Evolutionary conservation across 2,329 filamentous ascomycete species (phyloP).

Genomic region (Exophiala calicioides): DNA sequence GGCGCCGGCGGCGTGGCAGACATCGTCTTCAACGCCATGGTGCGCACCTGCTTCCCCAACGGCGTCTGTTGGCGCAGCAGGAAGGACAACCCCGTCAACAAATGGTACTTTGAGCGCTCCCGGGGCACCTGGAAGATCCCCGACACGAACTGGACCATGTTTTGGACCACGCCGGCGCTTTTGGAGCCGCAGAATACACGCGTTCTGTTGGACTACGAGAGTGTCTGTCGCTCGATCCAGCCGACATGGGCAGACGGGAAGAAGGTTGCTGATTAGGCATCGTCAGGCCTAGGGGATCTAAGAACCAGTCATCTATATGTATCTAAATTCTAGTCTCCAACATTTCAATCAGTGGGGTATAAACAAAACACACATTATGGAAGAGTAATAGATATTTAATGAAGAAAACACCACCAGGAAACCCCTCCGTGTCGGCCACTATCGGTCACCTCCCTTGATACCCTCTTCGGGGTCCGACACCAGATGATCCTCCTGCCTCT

Average conservation of each 20-base stretch:
- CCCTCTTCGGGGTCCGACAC: too few species aligned
- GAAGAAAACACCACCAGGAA: too few species aligned
- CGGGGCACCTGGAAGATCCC: slow-evolving; percentile 78
- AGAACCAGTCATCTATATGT: too few species aligned
- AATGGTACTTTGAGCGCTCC: slow-evolving; percentile 97
- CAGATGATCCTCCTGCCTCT: background rate
- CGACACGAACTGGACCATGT: slow-evolving; percentile 93
- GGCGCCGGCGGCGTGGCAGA: slow-evolving; percentile 92
- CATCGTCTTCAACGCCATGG: slow-evolving; percentile 95
- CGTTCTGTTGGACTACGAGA: slow-evolving; percentile 68
- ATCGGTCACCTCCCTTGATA: too few species aligned
- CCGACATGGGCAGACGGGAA: slow-evolving; percentile 51
- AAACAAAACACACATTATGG: too few species aligned
- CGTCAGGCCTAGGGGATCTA: too few species aligned
- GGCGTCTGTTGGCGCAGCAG: slow-evolving; percentile 93
- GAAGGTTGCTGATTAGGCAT: slow-evolving; percentile 32
- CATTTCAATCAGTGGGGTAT: too few species aligned
- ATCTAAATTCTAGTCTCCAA: too few species aligned
- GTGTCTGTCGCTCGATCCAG: slow-evolving; percentile 66
- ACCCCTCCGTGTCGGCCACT: too few species aligned
- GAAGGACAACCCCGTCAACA: slow-evolving; percentile 92
- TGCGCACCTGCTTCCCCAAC: slow-evolving; percentile 79
- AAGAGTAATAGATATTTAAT: too few species aligned
- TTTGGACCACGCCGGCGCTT: slow-evolving; percentile 81
- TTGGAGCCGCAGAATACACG: slow-evolving; percentile 49